Evolutionary conservation across 306 rosid species (phyloP).

Genomic region (Cucurbita maxima): DNA sequence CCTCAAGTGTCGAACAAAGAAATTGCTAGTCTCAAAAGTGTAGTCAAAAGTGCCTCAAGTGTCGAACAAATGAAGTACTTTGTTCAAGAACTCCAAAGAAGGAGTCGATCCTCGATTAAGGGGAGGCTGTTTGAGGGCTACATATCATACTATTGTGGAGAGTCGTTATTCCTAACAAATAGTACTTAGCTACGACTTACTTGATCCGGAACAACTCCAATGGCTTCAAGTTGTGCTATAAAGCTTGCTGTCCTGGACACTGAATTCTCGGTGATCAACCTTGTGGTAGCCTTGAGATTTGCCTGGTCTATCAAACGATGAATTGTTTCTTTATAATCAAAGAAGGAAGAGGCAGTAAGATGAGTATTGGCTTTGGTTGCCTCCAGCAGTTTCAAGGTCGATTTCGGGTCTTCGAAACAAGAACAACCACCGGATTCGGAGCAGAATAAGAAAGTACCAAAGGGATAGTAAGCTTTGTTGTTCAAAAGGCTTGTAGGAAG

Average conservation of each 20-base stretch:
- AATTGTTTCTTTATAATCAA: constrained; percentile 24
- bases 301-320: constrained; percentile 9
- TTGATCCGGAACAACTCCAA: constrained; percentile 19
- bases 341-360: background rate
- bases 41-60: too few species aligned
- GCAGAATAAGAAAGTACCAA: constrained; percentile 54
- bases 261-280: background rate
- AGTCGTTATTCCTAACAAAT: too few species aligned
- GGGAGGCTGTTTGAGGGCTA: too few species aligned
- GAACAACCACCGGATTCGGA: constrained; percentile 17
- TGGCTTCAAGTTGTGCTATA: constrained; percentile 20
- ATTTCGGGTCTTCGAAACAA: constrained; percentile 32
- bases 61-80: too few species aligned
- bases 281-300: constrained; percentile 2
- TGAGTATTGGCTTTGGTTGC: background rate
- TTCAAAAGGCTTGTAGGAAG: constrained; percentile 12
- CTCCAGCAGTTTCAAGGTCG: constrained; percentile 15
- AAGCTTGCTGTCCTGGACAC: constrained; percentile 19
- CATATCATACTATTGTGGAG: too few species aligned
- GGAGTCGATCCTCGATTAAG: too few species aligned
- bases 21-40: too few species aligned
- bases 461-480: constrained; percentile 21
- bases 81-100: too few species aligned
- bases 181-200: constrained; percentile 8
- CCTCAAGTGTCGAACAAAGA: too few species aligned